Evolutionary conservation across 208 protist species (phyloP), one percentile per base, ranked within the genome.

Genomic region (Phytomonas sp.): DNA sequence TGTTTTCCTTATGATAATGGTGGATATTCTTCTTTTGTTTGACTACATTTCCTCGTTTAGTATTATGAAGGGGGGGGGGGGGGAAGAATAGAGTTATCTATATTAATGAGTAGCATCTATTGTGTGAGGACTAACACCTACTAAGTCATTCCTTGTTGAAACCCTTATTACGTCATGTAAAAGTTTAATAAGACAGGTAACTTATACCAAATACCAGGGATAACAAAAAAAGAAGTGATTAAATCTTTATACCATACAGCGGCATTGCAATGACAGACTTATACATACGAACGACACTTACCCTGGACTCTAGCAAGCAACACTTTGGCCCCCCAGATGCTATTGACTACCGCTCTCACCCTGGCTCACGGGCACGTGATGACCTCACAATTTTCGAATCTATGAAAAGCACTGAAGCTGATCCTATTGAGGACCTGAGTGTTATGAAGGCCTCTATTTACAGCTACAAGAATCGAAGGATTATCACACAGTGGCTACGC

Each of bases 401-500:
- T 60, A 95, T 95, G 89, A 80, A 81, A 69, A 53, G 77, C 53
- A 89, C 84, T 67, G 86, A 88, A 30, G 70, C 88, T 31, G 60
- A 75, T n/a, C 86, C 89, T 29, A 68, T 95, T 28, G 15, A 76
- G 3, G 78, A 87, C 74, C 85, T 95, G 36, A 87, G 74, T 46
- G 64, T 88, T n/a, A 73, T 95, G 23, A 91, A 92, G 60, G 77
- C 79, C 60, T 79, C 83, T 71, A 83, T 95, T 51, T 95, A 91
- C 76, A 90, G 80, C 68, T 89, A 81, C 71, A 92, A 91, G 59
- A 95, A 95, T 70, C 80, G 89, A 56, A 79, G 79, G 65, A 89
- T 91, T 71, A 91, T 95, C 72, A 88, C 86, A 17, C 73, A 79
- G 17, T 95, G 89, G 87, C 71, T 95, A 34, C 82, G 89, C 30